A percentile compares a stretch with the other conserved stretches of the same genome.
These are phyloP conservation scores for Mycotypha africana DNA, from an alignment of 371 early-diverging fungal species.

Conservation along the genomic window DNA sequence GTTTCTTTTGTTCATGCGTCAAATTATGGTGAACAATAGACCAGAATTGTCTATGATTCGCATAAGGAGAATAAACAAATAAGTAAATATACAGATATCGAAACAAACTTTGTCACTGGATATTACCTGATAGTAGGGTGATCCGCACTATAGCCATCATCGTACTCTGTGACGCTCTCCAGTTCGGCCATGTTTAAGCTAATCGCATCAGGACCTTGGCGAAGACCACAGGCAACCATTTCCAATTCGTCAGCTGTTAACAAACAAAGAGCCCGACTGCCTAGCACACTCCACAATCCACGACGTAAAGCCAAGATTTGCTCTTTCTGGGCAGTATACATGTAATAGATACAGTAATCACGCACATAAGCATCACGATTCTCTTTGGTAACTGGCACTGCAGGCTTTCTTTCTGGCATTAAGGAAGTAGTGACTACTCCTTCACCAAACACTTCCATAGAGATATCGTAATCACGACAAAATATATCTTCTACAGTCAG, in stretches of 20 bases:
- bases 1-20: conserved; percentile 64
- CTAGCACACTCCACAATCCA: conserved; percentile 71
- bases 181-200: conserved; percentile 71
- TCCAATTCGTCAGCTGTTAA: conserved; percentile 44
- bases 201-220: conserved; percentile 29
- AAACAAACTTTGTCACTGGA: too few species aligned
- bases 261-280: conserved; percentile 42
- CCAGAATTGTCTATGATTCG: conserved; percentile 76
- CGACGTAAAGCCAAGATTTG: conserved; percentile 64
- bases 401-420: conserved; percentile 49
- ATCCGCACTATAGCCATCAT: conserved; percentile 65
- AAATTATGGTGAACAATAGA: conserved; percentile 71
- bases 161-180: conserved; percentile 74
- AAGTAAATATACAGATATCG: conserved; percentile 8
- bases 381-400: conserved; percentile 70
- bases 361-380: conserved; percentile 76
- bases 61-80: not conserved
- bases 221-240: conserved; percentile 48
- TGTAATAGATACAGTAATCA: conserved; percentile 65
- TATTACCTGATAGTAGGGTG: conserved; percentile 50
- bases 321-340: conserved; percentile 55
- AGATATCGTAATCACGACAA: conserved; percentile 76
- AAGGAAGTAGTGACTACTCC: conserved; percentile 60
- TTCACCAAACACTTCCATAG: conserved; percentile 72
- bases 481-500: conserved; percentile 89